Evolutionary conservation across 2,329 filamentous ascomycete species (phyloP).

Genomic region (Alternaria triticina): DNA sequence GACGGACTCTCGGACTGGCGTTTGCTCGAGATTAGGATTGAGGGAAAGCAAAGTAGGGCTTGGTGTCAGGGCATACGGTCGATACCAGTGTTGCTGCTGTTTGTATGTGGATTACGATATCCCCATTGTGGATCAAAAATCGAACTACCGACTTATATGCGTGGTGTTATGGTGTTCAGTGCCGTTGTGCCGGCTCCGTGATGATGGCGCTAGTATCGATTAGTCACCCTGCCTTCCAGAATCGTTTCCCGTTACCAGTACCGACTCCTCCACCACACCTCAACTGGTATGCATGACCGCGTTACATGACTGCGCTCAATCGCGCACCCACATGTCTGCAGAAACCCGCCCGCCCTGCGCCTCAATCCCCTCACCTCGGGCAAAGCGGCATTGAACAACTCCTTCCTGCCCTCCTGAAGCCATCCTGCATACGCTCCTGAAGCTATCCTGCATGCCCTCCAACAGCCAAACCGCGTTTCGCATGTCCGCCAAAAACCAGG

Average conservation of each 20-base stretch:
- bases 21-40: conserved; percentile 6
- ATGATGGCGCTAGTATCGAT: neutral
- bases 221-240: neutral
- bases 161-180: neutral
- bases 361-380: neutral
- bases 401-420: neutral
- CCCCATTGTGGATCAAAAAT: conserved; percentile 1
- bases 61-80: conserved; percentile 6
- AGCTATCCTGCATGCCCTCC: neutral
- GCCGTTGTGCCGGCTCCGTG: neutral
- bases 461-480: conserved; percentile 6
- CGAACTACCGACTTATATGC: neutral
- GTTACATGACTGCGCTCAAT: neutral
- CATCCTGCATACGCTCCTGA: neutral
- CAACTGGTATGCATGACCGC: neutral
- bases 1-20: conserved; percentile 9
- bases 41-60: neutral
- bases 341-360: neutral
- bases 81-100: conserved; percentile 9
- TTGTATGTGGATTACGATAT: conserved; percentile 1
- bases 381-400: conserved; percentile 4
- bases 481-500: conserved; percentile 2
- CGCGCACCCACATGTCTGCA: neutral
- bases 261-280: neutral
- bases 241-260: neutral